Evolutionary conservation across 768 basidiomycete genomes (phyloP).

Genomic region (Boletus sp.): DNA sequence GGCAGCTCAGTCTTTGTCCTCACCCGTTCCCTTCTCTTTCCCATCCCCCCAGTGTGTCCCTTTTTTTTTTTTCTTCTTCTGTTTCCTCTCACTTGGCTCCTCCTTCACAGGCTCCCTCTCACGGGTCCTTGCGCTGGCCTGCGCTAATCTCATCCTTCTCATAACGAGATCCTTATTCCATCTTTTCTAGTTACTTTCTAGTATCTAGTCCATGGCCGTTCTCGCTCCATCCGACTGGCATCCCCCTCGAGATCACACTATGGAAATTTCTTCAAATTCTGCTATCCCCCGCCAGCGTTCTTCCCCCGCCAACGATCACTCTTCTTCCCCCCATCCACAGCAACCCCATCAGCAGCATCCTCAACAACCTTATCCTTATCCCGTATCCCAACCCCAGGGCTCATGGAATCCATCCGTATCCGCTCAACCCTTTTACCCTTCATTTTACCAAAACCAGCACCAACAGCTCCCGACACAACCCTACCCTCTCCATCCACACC

Average conservation of each 20-base stretch:
- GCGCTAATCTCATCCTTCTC: not conserved
- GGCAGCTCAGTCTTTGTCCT: slow-evolving; percentile 1
- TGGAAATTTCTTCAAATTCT: slow-evolving; percentile 51
- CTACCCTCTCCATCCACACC: slow-evolving; percentile 43
- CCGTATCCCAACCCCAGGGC: slow-evolving; percentile 66
- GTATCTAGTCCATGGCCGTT: slow-evolving; percentile 61
- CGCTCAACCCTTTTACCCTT: slow-evolving; percentile 72
- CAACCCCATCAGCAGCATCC: slow-evolving; percentile 23
- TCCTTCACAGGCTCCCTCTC: not conserved
- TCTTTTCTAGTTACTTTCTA: not conserved
- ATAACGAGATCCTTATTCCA: slow-evolving; percentile 8
- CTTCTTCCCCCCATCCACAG: slow-evolving; percentile 30
- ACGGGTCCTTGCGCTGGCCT: not conserved
- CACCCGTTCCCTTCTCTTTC: not conserved
- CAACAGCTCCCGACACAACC: slow-evolving; percentile 50
- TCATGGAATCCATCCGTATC: slow-evolving; percentile 66
- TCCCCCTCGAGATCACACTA: slow-evolving; percentile 57
- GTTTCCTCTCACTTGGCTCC: not conserved
- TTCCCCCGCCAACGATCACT: slow-evolving; percentile 55
- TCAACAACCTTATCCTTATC: slow-evolving; percentile 56
- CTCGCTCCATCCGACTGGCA: slow-evolving; percentile 77
- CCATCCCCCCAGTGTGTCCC: not conserved
- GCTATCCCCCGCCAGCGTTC: slow-evolving; percentile 55
- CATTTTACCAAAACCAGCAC: slow-evolving; percentile 70
- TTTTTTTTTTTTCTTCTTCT: not conserved